A percentile compares a stretch with the other conserved stretches of the same genome.
phyloP scores from a whole-genome alignment of 2,329 filamentous ascomycete species.

The Colletotrichum kahawae region DNA sequence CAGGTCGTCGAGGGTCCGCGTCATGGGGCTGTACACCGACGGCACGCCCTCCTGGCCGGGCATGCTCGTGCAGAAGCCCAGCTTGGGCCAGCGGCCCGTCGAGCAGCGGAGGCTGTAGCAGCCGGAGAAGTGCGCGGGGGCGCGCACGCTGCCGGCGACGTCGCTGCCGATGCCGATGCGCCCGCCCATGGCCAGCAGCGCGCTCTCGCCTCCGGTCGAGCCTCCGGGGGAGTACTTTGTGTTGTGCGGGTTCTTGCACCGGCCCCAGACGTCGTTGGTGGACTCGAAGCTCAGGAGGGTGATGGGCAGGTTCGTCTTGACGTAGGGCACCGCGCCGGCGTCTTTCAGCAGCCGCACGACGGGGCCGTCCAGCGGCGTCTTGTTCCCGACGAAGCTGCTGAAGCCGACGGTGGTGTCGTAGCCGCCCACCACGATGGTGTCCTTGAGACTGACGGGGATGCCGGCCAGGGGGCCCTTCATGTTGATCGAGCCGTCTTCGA shows the following conservation, averaged over 20 bases:
- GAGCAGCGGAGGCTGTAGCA: slow-evolving; percentile 88
- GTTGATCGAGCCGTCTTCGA: slow-evolving; percentile 63
- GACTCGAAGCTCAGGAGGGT: slow-evolving; percentile 89
- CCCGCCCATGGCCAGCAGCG: slow-evolving; percentile 80
- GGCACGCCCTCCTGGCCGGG: slow-evolving; percentile 89
- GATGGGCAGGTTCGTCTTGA: slow-evolving; percentile 89
- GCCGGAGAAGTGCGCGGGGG: slow-evolving; percentile 89
- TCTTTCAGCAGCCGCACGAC: slow-evolving; percentile 82
- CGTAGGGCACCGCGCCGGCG: slow-evolving; percentile 87
- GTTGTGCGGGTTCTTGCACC: slow-evolving; percentile 83
- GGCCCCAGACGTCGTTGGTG: slow-evolving; percentile 79
- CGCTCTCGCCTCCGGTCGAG: slow-evolving; percentile 85
- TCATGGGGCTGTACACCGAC: slow-evolving; percentile 85
- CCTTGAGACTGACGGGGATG: slow-evolving; percentile 86
- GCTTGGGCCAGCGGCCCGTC: slow-evolving; percentile 88
- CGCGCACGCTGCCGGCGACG: slow-evolving; percentile 87
- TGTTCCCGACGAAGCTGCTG: slow-evolving; percentile 73
- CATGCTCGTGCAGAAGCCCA: slow-evolving; percentile 86
- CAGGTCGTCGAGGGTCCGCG: slow-evolving; percentile 81
- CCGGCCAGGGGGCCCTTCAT: slow-evolving; percentile 83
- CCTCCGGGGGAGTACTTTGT: slow-evolving; percentile 85
- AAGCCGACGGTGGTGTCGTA: slow-evolving; percentile 87
- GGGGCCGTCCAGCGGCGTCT: slow-evolving; percentile 69
- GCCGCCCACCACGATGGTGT: slow-evolving; percentile 77
- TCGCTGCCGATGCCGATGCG: slow-evolving; percentile 91